Conservation (phyloP, 768 basidiomycete species). For the Kwoniella sp. region DNA sequence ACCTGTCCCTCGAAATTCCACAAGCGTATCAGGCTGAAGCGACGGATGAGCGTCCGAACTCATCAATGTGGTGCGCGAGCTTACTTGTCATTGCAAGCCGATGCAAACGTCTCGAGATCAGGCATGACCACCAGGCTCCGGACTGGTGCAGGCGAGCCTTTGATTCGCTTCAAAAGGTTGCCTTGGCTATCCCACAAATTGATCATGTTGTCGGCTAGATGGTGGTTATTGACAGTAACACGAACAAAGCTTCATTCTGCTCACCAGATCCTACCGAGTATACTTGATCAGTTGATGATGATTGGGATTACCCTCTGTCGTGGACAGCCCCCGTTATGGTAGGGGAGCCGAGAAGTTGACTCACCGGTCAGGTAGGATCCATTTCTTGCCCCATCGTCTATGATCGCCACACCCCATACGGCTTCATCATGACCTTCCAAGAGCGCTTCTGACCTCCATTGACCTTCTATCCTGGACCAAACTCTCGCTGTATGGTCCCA, state of each 20-base stretch:
- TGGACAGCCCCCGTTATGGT: too few species aligned
- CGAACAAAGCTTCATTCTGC: background rate
- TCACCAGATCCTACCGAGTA: conserved; percentile 16
- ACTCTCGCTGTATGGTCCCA: conserved; percentile 55
- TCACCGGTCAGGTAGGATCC: conserved; percentile 48
- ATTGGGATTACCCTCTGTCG: too few species aligned
- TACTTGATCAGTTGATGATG: background rate
- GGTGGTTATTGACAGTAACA: background rate
- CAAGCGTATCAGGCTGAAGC: conserved; percentile 35
- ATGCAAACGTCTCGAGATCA: conserved; percentile 28
- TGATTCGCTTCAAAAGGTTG: conserved; percentile 24
- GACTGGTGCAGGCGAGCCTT: conserved; percentile 42
- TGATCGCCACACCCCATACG: conserved; percentile 51
- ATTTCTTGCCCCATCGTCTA: conserved; percentile 36
- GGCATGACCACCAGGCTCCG: conserved; percentile 37
- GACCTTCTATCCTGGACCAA: conserved; percentile 27
- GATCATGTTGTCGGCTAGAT: conserved; percentile 44
- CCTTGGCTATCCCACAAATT: conserved; percentile 40
- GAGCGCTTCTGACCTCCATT: conserved; percentile 30
- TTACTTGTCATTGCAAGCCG: conserved; percentile 52
- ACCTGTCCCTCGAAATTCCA: conserved; percentile 37
- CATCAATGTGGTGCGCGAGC: too few species aligned
- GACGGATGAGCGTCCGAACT: background rate
- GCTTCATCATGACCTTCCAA: conserved; percentile 50
- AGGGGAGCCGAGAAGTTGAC: too few species aligned